Evolutionary conservation across 2,329 filamentous ascomycete genomes (phyloP).

Genomic region (Botrytis fragariae): DNA sequence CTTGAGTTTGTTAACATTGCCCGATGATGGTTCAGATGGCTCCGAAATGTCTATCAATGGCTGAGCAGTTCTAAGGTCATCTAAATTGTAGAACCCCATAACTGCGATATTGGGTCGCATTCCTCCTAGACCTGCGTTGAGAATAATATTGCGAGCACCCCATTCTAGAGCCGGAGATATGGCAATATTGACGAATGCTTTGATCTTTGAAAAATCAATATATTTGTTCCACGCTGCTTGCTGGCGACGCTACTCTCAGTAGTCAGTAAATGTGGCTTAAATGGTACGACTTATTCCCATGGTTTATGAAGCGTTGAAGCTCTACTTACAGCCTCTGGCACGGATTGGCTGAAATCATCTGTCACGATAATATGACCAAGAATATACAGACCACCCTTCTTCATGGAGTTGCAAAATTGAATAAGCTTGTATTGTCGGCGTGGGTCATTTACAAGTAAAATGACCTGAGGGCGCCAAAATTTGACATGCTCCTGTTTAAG

Average conservation of each 20-base stretch:
- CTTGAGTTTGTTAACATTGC: neutral
- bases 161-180: constrained; percentile 81
- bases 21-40: constrained; percentile 41
- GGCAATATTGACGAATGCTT: constrained; percentile 84
- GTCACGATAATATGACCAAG: constrained; percentile 86
- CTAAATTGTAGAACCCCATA: constrained; percentile 75
- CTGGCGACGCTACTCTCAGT: constrained; percentile 56
- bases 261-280: neutral
- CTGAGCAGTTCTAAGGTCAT: constrained; percentile 64
- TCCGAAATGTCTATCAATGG: constrained; percentile 58
- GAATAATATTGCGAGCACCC: constrained; percentile 78
- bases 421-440: constrained; percentile 80
- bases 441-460: constrained; percentile 79
- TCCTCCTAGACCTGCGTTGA: constrained; percentile 78
- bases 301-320: neutral
- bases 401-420: constrained; percentile 87
- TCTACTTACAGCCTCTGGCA: constrained; percentile 61
- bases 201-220: constrained; percentile 82
- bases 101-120: constrained; percentile 89
- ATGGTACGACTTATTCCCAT: neutral
- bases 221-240: constrained; percentile 79
- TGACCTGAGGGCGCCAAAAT: constrained; percentile 87
- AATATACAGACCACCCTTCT: constrained; percentile 80
- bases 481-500: constrained; percentile 86
- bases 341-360: constrained; percentile 73